A percentile compares a stretch with the other conserved stretches of the same genome.
Evolutionary conservation across 371 early-diverging fungal genomes (phyloP).

Genomic region (Zychaea mexicana): DNA sequence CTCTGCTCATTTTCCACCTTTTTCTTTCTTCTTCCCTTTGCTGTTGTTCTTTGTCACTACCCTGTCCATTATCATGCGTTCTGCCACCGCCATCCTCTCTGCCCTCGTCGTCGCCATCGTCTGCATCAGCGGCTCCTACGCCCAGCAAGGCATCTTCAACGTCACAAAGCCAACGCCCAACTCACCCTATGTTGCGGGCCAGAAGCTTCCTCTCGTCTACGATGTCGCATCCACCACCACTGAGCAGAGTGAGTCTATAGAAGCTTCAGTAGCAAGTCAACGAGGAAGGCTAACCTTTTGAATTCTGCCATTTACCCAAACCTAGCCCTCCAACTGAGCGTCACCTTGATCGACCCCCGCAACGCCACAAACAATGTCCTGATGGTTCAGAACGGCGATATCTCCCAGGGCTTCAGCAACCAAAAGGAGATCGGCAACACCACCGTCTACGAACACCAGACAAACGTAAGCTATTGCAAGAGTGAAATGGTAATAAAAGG

Average conservation of each 20-base stretch:
- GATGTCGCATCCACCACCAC: slow-evolving; percentile 26
- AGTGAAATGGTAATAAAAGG: not conserved
- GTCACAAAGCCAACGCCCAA: slow-evolving; percentile 18
- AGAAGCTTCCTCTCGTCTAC: slow-evolving; percentile 43
- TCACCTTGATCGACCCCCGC: slow-evolving; percentile 14
- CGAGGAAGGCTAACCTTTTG: slow-evolving; percentile 11
- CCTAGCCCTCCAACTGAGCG: slow-evolving; percentile 27
- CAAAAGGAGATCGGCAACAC: slow-evolving; percentile 23
- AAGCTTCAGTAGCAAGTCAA: not conserved
- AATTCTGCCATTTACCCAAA: not conserved
- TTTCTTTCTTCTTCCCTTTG: not conserved
- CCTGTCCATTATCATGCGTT: not conserved
- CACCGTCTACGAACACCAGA: slow-evolving; percentile 38
- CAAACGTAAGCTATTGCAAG: slow-evolving; percentile 22
- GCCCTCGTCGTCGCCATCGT: slow-evolving; percentile 12
- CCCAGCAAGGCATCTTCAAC: slow-evolving; percentile 22
- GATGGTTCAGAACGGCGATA: slow-evolving; percentile 23
- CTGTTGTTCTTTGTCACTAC: not conserved
- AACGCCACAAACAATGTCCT: slow-evolving; percentile 18
- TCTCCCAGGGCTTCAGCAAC: slow-evolving; percentile 35
- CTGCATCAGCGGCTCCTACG: slow-evolving; percentile 5
- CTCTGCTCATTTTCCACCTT: not conserved
- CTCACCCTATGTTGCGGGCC: slow-evolving; percentile 40
- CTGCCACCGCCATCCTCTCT: slow-evolving; percentile 4
- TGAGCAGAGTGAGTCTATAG: slow-evolving; percentile 26